A percentile compares a stretch with the other conserved stretches of the same genome.
phyloP scores from a whole-genome alignment of 495 filamentous ascomycete species.

The Parachaetomium inaequale region DNA sequence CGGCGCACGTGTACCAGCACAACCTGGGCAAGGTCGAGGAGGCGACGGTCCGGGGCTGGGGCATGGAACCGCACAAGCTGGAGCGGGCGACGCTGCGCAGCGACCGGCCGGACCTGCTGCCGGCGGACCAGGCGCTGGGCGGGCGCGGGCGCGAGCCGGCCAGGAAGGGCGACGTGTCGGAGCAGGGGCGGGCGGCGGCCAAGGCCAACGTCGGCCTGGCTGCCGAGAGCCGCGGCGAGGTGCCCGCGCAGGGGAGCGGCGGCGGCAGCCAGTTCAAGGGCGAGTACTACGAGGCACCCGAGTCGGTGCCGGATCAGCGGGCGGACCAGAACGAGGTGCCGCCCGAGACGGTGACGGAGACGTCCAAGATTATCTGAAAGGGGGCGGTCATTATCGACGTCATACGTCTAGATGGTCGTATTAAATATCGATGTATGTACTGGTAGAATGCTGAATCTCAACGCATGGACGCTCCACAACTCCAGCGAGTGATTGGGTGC shows the following conservation, averaged over 20 bases:
- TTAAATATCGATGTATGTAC: no score
- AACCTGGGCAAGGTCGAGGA: slow-evolving; percentile 27
- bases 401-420: no score
- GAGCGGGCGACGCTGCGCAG: background rate
- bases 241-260: slow-evolving; percentile 6
- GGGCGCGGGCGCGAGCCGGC: slow-evolving; percentile 7
- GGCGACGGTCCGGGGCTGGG: slow-evolving; percentile 16
- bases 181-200: slow-evolving; percentile 15
- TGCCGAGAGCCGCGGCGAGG: background rate
- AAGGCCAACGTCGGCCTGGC: slow-evolving; percentile 16
- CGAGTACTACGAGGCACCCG: slow-evolving; percentile 11
- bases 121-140: slow-evolving; percentile 9
- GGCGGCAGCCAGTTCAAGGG: slow-evolving; percentile 16
- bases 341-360: slow-evolving; percentile 7
- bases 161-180: slow-evolving; percentile 6
- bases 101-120: slow-evolving; percentile 14
- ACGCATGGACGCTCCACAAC: no score
- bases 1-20: slow-evolving; percentile 30
- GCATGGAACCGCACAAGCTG: slow-evolving; percentile 12
- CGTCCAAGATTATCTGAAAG: slow-evolving; percentile 2
- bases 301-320: slow-evolving; percentile 18
- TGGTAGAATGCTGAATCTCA: no score
- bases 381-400: background rate
- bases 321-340: slow-evolving; percentile 9
- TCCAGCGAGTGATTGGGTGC: no score